Conservation (phyloP, 192 early-diverging fungal genomes). For the Endogone sp. region DNA sequence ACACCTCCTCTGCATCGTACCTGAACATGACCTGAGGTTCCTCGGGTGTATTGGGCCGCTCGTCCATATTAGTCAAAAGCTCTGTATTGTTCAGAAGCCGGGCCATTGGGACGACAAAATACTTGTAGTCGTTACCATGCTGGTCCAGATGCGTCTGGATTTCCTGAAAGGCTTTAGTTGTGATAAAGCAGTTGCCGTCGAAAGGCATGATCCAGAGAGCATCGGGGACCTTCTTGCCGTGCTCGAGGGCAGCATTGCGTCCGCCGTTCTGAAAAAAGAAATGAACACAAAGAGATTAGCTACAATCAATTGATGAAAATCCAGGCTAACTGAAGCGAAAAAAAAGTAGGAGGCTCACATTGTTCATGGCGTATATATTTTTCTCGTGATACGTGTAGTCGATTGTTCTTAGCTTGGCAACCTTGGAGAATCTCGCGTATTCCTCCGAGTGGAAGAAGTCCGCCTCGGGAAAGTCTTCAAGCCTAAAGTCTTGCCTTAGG, state of each 20-base stretch:
- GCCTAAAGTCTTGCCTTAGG: slow-evolving; percentile 47
- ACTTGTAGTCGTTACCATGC: slow-evolving; percentile 46
- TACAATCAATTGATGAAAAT: slow-evolving; percentile 2
- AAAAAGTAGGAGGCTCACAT: slow-evolving; percentile 36
- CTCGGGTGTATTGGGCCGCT: slow-evolving; percentile 50
- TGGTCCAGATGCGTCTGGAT: slow-evolving; percentile 42
- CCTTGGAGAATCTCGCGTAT: slow-evolving; percentile 51
- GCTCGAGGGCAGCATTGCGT: slow-evolving; percentile 49
- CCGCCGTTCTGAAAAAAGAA: slow-evolving; percentile 60
- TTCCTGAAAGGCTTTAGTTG: slow-evolving; percentile 46
- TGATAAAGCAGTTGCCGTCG: slow-evolving; percentile 61
- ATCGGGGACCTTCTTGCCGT: slow-evolving; percentile 41
- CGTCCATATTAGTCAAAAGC: slow-evolving; percentile 43
- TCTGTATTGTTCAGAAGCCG: slow-evolving; percentile 53
- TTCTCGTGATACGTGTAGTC: slow-evolving; percentile 64
- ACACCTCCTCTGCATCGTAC: slow-evolving; percentile 48
- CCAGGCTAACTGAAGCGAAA: slow-evolving; percentile 4
- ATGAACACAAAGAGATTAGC: background rate
- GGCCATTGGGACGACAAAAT: slow-evolving; percentile 61
- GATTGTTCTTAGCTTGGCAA: slow-evolving; percentile 49
- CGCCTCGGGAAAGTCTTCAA: slow-evolving; percentile 58
- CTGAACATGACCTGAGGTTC: slow-evolving; percentile 62
- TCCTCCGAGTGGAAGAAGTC: slow-evolving; percentile 62
- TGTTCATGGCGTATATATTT: slow-evolving; percentile 65
- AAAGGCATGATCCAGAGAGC: slow-evolving; percentile 60